Evolutionary conservation across 805 yeast genomes (phyloP).

Genomic region (Candida silvicultrix): DNA sequence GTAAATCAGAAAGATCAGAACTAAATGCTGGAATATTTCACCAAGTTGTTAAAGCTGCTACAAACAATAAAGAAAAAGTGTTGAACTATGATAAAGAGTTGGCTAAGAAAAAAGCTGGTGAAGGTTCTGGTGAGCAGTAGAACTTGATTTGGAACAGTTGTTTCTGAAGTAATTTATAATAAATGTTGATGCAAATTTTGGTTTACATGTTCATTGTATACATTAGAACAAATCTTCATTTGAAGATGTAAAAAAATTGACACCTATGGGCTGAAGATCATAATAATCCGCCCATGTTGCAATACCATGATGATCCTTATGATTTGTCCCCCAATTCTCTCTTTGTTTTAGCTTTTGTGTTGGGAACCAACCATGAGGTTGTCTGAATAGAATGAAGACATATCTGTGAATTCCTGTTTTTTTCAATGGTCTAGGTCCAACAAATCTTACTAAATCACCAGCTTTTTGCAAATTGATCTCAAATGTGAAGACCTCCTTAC

Average conservation of each 20-base stretch:
- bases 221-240: background rate
- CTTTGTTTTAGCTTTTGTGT: background rate
- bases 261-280: background rate
- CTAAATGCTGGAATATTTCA: slow-evolving; percentile 54
- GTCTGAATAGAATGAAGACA: background rate
- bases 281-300: background rate
- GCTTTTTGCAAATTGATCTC: background rate
- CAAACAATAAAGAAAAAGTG: slow-evolving; percentile 35
- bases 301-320: background rate
- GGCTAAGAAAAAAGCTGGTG: background rate
- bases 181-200: background rate
- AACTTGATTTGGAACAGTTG: too few relatives aligned
- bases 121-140: background rate
- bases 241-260: background rate
- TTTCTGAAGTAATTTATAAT: too few relatives aligned
- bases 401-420: background rate
- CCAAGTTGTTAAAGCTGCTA: slow-evolving; percentile 65
- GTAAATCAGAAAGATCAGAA: slow-evolving; percentile 7
- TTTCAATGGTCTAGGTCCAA: background rate
- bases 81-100: slow-evolving; percentile 1
- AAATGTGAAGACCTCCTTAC: background rate
- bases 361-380: background rate
- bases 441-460: background rate
- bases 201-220: too few relatives aligned
- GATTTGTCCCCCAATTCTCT: background rate